Conservation (phyloP, 176 grass and related monocot genomes). For the Hyparrhenia diplandra region DNA sequence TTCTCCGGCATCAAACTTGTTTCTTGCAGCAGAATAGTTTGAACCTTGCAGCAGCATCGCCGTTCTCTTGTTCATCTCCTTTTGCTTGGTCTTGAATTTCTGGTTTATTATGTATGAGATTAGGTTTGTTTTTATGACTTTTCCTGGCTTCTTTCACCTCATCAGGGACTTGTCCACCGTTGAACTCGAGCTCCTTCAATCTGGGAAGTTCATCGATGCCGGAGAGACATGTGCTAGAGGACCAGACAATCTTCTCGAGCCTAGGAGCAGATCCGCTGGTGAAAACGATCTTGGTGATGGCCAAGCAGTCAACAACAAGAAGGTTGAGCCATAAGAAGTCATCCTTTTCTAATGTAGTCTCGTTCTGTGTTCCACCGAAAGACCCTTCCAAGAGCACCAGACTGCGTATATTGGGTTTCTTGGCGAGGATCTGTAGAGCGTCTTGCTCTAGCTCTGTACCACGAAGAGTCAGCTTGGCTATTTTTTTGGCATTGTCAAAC, state of each 20-base stretch:
- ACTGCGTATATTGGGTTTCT: not conserved
- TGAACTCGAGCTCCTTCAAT: constrained; percentile 24
- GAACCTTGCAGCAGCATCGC: no score
- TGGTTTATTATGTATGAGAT: no score
- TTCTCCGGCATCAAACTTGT: not conserved
- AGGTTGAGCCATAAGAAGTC: not conserved
- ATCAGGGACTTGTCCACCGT: not conserved
- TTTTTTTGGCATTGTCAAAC: not conserved
- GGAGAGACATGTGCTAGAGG: not conserved
- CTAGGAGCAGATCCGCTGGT: not conserved
- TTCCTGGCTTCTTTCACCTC: not conserved
- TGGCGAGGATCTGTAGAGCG: not conserved
- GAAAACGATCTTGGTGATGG: not conserved
- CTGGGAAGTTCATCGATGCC: not conserved
- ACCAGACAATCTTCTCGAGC: not conserved
- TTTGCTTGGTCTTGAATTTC: no score
- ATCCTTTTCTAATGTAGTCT: not conserved
- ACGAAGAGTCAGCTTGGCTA: not conserved
- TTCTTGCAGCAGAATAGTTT: not conserved
- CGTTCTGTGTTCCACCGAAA: not conserved
- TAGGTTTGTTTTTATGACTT: no score
- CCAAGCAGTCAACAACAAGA: not conserved
- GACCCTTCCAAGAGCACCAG: not conserved
- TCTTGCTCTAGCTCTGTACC: not conserved
- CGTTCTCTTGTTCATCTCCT: no score